These are phyloP conservation scores for Anthostomella pinea DNA, from an alignment of 2,329 filamentous ascomycete genomes.

Conservation along the genomic window DNA sequence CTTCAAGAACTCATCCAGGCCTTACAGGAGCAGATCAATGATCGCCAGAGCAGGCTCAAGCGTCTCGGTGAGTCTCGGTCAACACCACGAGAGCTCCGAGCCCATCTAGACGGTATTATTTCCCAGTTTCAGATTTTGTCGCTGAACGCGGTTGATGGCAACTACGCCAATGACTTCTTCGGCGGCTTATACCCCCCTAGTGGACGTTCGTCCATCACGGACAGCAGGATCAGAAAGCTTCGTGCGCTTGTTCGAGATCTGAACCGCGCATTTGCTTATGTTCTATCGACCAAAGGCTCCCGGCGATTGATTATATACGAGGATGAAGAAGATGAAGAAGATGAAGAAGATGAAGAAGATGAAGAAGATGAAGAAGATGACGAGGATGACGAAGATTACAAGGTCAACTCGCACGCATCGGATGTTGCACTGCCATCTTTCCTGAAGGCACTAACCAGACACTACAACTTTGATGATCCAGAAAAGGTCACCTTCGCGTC, in stretches of 20 bases:
- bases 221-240: constrained; percentile 27
- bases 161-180: constrained; percentile 41
- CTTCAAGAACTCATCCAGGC: constrained; percentile 26
- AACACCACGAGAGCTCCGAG: constrained; percentile 27
- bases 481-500: constrained; percentile 13
- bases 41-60: constrained; percentile 14
- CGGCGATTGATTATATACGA: constrained; percentile 20
- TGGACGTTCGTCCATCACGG: constrained; percentile 2
- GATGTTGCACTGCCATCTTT: constrained; percentile 19
- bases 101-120: constrained; percentile 35
- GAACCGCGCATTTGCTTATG: constrained; percentile 30
- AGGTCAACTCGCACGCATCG: neutral
- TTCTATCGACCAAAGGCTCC: constrained; percentile 28
- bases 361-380: constrained; percentile 1
- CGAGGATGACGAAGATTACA: neutral
- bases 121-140: constrained; percentile 37
- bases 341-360: neutral
- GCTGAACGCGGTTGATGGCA: constrained; percentile 37
- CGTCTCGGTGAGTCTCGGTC: constrained; percentile 26
- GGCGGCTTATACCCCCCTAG: constrained; percentile 20
- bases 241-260: constrained; percentile 32
- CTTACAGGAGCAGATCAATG: constrained; percentile 22
- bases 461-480: constrained; percentile 32
- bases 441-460: constrained; percentile 29
- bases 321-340: neutral